Base-by-base conservation (phyloP, 768 basidiomycete species). In the Imleria badia region DNA sequence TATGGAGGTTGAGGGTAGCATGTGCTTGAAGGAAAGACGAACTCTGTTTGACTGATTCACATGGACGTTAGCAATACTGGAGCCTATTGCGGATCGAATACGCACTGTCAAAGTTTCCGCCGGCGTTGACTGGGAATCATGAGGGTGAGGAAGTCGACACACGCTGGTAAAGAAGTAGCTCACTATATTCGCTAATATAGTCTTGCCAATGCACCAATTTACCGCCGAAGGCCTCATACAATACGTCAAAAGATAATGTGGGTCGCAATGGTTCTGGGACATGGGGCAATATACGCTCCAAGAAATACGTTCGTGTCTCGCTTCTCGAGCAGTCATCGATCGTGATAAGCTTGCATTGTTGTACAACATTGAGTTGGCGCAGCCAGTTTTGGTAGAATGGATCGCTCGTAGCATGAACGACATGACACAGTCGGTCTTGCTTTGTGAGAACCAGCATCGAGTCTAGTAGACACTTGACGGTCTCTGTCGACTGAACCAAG, bases 11-110 rank as follows among this genome's bases (percentile, higher is more conserved):
- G 51, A 94, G 80, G 2, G 91, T 75, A 1, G 89, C 79, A 54
- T 93, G 88, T 0, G 91, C 91, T 73, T 93, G 91, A 22, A 93
- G 80, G 74, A 91, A 93, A 64, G 89, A 87, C 0, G 89, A 89
- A 54, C 85, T 84, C 62, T 88, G 85, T 62, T 84, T 85, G 67
- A 91, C 89, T 91, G 59, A 30, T 26, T 45, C 38, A 55, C 17
- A 33, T 7, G 17, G n/a, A 19, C 15, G 53, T 56, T 42, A 58
- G 60, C 12, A 35, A 50, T 54, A 35, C 11, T 17, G 56, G 17
- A 38, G 47, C 49, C 34, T 8, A 15, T n/a, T 33, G 36, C 23
- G 54, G 19, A 12, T 43, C 8, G 36, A 19, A 44, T 14, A 69
- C 86, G 65, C 66, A 90, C 90, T 78, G 52, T 89, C 82, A 13